Conservation (phyloP, 257 asterid genomes). For the Euphrasia confusa region DNA sequence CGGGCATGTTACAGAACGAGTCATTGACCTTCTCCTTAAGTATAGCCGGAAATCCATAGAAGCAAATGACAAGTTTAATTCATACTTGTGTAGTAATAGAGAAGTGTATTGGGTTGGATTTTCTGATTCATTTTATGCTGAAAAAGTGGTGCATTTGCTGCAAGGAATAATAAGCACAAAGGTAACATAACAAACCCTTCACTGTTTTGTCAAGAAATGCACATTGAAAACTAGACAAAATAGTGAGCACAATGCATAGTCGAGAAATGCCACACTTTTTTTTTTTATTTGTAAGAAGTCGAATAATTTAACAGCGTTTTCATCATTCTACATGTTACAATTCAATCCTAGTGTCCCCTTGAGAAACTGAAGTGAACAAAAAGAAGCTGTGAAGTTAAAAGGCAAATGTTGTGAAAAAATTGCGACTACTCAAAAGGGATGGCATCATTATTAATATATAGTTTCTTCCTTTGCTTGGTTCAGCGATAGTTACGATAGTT, state of each 20-base stretch:
- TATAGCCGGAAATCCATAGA: conserved; percentile 36
- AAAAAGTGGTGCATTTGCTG: not conserved
- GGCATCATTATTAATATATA: not conserved
- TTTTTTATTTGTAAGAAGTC: too few relatives aligned
- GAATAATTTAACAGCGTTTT: not conserved
- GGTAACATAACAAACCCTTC: too few relatives aligned
- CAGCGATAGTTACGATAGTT: conserved; percentile 69
- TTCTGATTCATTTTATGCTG: conserved; percentile 17
- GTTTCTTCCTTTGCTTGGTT: conserved; percentile 20
- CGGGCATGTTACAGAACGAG: conserved; percentile 22
- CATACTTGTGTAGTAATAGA: conserved; percentile 13
- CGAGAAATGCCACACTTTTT: too few relatives aligned
- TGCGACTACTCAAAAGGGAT: conserved; percentile 13
- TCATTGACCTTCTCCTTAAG: conserved; percentile 45
- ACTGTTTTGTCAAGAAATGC: too few relatives aligned
- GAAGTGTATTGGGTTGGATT: conserved; percentile 16
- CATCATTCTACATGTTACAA: conserved; percentile 26
- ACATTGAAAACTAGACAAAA: too few relatives aligned
- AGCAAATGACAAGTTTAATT: conserved; percentile 19
- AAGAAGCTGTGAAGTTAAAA: not conserved
- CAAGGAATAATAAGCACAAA: too few relatives aligned
- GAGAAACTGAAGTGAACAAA: conserved; percentile 3
- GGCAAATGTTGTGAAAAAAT: conserved; percentile 9
- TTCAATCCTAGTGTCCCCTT: conserved; percentile 27
- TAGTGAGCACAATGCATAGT: too few relatives aligned